Conservation (phyloP, 441 rosid species). For the Pelargonium cotyledonis region DNA sequence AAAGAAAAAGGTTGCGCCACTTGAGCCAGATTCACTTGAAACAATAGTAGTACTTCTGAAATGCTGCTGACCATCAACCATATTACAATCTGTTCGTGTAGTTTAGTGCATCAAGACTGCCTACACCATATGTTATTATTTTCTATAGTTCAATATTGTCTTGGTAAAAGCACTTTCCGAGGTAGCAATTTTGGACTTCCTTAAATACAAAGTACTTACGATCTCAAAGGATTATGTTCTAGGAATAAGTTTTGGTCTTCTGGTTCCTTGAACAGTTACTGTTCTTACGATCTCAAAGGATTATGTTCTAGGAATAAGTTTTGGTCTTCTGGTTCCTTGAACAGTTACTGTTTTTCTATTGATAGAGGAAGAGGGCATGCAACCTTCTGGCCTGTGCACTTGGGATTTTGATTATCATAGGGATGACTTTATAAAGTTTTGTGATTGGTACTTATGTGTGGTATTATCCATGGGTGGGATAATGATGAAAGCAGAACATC, state of each 20-base stretch:
- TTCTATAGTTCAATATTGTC: neutral
- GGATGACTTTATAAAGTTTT: neutral
- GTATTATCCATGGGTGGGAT: neutral
- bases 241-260: too few relatives aligned
- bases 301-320: too few relatives aligned
- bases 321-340: too few relatives aligned
- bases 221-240: neutral
- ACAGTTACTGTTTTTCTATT: neutral
- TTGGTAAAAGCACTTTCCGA: neutral
- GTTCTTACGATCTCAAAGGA: too few relatives aligned
- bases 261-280: too few relatives aligned
- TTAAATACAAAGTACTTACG: neutral
- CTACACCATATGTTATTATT: neutral
- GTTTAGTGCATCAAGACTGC: neutral
- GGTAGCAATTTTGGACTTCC: neutral
- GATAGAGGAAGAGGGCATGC: neutral
- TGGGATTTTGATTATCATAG: neutral
- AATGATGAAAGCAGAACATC: neutral
- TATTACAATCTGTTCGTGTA: neutral
- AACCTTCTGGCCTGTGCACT: neutral
- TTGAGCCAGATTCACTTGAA: neutral
- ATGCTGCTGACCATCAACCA: neutral
- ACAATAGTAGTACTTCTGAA: neutral
- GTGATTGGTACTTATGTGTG: neutral
- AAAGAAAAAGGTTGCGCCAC: neutral